phyloP scores from a whole-genome alignment of 2,329 filamentous ascomycete genomes.

The Xylaria sp. region DNA sequence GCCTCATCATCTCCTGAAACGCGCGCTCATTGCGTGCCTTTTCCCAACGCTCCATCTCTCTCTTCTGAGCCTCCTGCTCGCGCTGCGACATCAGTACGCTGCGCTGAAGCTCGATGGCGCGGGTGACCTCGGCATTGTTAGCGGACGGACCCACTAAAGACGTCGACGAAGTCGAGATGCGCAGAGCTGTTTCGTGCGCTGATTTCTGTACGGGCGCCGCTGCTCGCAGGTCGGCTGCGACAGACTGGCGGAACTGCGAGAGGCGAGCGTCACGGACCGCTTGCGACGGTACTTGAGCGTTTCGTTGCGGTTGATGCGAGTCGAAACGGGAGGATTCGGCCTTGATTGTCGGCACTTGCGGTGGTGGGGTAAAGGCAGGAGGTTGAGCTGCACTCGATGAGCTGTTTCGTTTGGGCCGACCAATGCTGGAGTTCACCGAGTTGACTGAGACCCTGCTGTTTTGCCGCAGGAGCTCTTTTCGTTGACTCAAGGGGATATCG shows the following conservation, averaged over 20 bases:
- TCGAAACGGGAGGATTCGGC: slow-evolving; percentile 58
- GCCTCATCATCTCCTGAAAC: slow-evolving; percentile 81
- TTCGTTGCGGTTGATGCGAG: slow-evolving; percentile 66
- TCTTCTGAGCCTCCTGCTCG: slow-evolving; percentile 69
- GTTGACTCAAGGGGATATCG: slow-evolving; percentile 77
- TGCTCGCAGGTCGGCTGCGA: slow-evolving; percentile 69
- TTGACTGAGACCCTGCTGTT: slow-evolving; percentile 54
- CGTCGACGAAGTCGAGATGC: slow-evolving; percentile 47
- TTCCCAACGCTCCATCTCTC: slow-evolving; percentile 67
- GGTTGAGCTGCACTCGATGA: slow-evolving; percentile 16
- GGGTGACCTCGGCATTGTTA: slow-evolving; percentile 57
- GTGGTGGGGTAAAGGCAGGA: slow-evolving; percentile 23
- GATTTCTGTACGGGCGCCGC: slow-evolving; percentile 51
- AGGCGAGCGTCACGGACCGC: slow-evolving; percentile 68
- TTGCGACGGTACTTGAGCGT: slow-evolving; percentile 55
- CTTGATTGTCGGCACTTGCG: slow-evolving; percentile 42
- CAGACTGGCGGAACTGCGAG: slow-evolving; percentile 73
- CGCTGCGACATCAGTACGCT: slow-evolving; percentile 69
- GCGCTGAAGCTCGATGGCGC: slow-evolving; percentile 65
- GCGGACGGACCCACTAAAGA: slow-evolving; percentile 42
- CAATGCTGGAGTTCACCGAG: slow-evolving; percentile 36
- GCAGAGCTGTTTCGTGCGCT: slow-evolving; percentile 55
- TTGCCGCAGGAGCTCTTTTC: slow-evolving; percentile 70
- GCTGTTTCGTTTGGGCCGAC: slow-evolving; percentile 29
- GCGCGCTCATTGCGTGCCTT: slow-evolving; percentile 69